These are phyloP conservation scores for Cladobotryum protrusum DNA, from an alignment of 2,329 filamentous ascomycete genomes.

Conservation along the genomic window DNA sequence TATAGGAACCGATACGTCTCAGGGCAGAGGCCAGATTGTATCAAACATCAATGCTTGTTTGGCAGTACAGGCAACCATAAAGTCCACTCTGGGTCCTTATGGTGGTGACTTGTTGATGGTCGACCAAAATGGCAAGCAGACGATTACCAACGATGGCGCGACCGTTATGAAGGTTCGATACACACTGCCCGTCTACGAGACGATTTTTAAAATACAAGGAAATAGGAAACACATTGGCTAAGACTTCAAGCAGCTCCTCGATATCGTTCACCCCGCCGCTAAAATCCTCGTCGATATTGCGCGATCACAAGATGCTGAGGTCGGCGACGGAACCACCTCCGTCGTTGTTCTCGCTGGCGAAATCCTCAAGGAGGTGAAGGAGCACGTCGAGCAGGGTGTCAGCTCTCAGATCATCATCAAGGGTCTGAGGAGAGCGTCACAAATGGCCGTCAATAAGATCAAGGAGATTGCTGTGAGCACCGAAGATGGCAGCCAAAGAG, in stretches of 20 bases:
- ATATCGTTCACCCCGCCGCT: conserved; percentile 96
- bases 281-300: conserved; percentile 97
- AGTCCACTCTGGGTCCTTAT: conserved; percentile 92
- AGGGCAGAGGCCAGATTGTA: conserved; percentile 92
- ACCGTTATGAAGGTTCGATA: conserved; percentile 89
- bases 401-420: conserved; percentile 98
- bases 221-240: conserved; percentile 1
- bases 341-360: conserved; percentile 97
- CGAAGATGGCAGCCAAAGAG: conserved; percentile 73
- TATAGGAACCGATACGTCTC: conserved; percentile 89
- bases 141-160: conserved; percentile 97
- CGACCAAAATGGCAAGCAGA: conserved; percentile 90
- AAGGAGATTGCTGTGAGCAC: conserved; percentile 93
- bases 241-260: conserved; percentile 62
- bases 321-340: conserved; percentile 95
- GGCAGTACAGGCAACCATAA: conserved; percentile 91
- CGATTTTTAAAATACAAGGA: background rate
- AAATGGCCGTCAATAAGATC: conserved; percentile 96
- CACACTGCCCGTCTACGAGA: background rate
- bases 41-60: conserved; percentile 99
- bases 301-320: conserved; percentile 97
- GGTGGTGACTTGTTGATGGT: conserved; percentile 95
- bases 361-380: conserved; percentile 93
- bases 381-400: conserved; percentile 92
- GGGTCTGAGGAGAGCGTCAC: conserved; percentile 78